phyloP scores from a whole-genome alignment of 106 monocot species.

The Agapanthus africanus region DNA sequence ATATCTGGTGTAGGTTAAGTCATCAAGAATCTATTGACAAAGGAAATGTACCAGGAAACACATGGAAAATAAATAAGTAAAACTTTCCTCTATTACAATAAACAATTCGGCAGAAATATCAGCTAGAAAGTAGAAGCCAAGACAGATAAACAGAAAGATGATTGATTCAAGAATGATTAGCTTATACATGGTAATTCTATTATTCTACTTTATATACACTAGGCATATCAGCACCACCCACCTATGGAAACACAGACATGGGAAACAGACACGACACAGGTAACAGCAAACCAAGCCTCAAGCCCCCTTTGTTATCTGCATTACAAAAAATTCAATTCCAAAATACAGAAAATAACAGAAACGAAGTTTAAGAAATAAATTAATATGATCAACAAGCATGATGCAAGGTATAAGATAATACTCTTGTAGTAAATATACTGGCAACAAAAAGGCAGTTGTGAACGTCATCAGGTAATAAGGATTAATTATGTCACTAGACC shows the following conservation, averaged over 20 bases:
- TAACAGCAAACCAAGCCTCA: no score
- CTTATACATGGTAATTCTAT: neutral
- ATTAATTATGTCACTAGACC: neutral
- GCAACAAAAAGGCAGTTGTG: neutral
- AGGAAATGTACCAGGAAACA: neutral
- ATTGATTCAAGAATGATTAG: neutral
- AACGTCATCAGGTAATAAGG: neutral
- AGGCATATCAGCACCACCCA: neutral
- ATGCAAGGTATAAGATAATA: neutral
- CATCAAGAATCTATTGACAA: neutral
- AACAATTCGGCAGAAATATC: neutral
- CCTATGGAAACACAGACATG: no score
- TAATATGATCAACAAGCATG: neutral
- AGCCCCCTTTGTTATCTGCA: no score
- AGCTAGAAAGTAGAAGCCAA: constrained; percentile 2
- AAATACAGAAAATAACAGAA: neutral
- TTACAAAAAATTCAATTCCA: neutral
- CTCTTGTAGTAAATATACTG: neutral
- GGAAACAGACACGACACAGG: no score
- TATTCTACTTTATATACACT: neutral
- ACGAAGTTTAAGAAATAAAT: neutral
- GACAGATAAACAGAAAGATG: neutral
- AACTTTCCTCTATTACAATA: neutral
- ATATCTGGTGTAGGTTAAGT: constrained; percentile 53
- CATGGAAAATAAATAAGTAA: neutral